Evolutionary conservation across 441 rosid genomes (phyloP).

Genomic region (Theobroma grandiflorum): DNA sequence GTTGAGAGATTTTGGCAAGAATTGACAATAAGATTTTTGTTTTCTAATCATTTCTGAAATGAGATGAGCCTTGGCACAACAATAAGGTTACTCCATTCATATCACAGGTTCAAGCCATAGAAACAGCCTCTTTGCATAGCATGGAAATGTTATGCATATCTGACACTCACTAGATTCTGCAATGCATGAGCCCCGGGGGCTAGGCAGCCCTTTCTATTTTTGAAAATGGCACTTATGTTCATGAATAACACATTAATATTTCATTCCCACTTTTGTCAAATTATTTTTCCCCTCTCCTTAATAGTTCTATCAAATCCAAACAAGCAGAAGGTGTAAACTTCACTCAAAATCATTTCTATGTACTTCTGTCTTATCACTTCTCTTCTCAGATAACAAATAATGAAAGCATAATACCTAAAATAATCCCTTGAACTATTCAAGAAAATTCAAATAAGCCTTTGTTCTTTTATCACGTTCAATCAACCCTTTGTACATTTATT

Average conservation of each 20-base stretch:
- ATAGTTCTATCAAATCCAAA: neutral
- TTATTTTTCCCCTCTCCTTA: neutral
- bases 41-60: neutral
- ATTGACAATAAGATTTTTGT: neutral
- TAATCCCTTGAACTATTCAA: no score
- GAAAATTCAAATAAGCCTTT: no score
- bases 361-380: neutral
- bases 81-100: neutral
- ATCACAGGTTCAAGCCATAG: neutral
- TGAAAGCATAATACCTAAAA: neutral
- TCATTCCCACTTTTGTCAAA: neutral
- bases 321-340: neutral
- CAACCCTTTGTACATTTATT: no score
- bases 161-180: neutral
- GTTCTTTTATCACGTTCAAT: no score
- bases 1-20: neutral
- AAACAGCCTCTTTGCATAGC: neutral
- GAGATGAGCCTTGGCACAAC: neutral
- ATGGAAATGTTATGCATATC: neutral
- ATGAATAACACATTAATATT: neutral
- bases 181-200: neutral
- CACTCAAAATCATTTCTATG: neutral
- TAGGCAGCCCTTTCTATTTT: neutral
- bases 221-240: neutral
- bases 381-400: neutral